Evolutionary conservation across 495 filamentous ascomycete species (phyloP).

Genomic region (Alectoria sarmentosa): DNA sequence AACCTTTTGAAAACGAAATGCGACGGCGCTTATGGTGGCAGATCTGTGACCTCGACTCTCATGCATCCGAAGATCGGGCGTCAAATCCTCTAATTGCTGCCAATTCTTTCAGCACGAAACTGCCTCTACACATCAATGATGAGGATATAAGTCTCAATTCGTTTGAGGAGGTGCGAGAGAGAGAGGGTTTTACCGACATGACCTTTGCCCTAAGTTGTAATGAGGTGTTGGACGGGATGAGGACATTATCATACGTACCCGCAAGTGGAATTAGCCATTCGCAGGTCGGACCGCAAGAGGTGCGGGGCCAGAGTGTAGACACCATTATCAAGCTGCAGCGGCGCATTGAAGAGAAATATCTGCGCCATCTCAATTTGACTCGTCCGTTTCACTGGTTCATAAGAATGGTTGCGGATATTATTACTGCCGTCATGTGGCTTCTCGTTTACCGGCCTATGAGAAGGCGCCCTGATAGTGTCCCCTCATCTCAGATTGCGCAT

Average conservation of each 20-base stretch:
- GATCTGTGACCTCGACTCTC: conserved; percentile 61
- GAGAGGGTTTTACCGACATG: conserved; percentile 2
- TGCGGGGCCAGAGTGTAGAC: background rate
- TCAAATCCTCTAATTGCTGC: conserved; percentile 59
- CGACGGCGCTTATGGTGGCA: conserved; percentile 72
- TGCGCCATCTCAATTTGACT: conserved; percentile 5
- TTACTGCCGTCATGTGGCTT: conserved; percentile 9
- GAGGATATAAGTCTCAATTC: conserved; percentile 15
- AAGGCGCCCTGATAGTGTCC: background rate
- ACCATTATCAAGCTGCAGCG: conserved; percentile 5
- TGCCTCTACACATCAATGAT: conserved; percentile 44
- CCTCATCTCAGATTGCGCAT: background rate
- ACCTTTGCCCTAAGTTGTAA: conserved; percentile 12
- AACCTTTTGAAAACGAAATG: conserved; percentile 51
- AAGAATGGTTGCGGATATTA: conserved; percentile 10
- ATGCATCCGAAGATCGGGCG: conserved; percentile 67
- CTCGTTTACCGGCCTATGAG: conserved; percentile 8
- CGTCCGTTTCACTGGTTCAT: conserved; percentile 1
- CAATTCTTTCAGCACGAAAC: conserved; percentile 51
- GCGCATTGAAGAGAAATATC: conserved; percentile 11
- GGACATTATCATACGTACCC: conserved; percentile 8
- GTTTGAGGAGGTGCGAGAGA: background rate
- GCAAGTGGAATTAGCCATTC: background rate
- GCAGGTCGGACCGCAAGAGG: background rate
- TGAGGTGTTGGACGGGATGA: conserved; percentile 9